phyloP scores from a whole-genome alignment of 495 filamentous ascomycete species.

The Sordaria brevicollis region DNA sequence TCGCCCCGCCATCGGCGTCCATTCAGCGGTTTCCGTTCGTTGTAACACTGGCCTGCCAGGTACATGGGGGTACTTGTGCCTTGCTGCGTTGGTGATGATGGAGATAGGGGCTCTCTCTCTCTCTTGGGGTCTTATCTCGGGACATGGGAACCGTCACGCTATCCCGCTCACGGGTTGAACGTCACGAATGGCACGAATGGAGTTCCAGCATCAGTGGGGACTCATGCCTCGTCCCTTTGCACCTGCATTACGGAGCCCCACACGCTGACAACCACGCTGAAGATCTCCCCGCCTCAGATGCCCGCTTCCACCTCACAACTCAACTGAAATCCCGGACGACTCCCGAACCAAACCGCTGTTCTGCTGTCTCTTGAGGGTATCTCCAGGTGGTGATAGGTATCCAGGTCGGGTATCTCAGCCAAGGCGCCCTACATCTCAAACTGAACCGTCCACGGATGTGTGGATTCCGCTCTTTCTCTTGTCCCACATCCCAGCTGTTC shows the following conservation, averaged over 20 bases:
- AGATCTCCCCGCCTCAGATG: neutral
- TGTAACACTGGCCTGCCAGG: neutral
- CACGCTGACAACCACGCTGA: neutral
- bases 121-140: neutral
- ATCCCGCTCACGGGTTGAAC: neutral
- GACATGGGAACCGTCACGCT: neutral
- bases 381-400: neutral
- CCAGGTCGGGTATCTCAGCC: no score
- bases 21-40: neutral
- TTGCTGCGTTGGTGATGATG: neutral
- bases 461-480: neutral
- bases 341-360: neutral
- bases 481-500: neutral
- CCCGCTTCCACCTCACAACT: neutral
- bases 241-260: neutral
- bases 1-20: neutral
- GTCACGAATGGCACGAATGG: neutral
- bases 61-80: neutral
- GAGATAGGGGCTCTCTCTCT: neutral
- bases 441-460: neutral
- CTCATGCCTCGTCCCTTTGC: neutral
- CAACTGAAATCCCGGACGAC: neutral
- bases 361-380: neutral
- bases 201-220: neutral
- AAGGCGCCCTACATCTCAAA: neutral